Conservation (phyloP, 1,284 basidiomycete species). For the Taiwanofungus camphoratus region DNA sequence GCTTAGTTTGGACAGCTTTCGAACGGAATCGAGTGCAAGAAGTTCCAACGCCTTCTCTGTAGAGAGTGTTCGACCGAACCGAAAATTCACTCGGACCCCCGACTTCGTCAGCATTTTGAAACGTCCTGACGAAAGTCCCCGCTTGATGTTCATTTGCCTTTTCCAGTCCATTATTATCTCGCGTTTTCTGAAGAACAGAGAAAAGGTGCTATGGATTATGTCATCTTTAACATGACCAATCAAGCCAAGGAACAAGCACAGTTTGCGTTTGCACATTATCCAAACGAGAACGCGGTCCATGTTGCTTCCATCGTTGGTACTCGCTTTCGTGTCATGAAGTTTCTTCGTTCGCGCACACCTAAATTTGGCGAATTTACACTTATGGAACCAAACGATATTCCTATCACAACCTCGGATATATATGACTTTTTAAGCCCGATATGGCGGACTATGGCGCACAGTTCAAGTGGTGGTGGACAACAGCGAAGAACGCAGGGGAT, state of each 20-base stretch:
- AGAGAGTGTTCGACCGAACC: background rate
- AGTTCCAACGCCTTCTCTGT: too few species aligned
- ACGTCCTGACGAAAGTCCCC: background rate
- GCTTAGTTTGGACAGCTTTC: background rate
- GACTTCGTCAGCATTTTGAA: background rate
- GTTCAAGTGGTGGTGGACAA: slow-evolving; percentile 4
- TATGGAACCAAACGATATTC: background rate
- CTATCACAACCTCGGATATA: background rate
- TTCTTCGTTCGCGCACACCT: background rate
- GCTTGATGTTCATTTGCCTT: background rate
- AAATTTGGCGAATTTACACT: background rate
- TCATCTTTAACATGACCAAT: background rate
- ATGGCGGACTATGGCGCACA: background rate
- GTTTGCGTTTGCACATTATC: background rate
- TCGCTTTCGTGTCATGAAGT: background rate
- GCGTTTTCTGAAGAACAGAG: background rate
- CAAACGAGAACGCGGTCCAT: background rate
- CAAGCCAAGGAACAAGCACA: slow-evolving; percentile 2
- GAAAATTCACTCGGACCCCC: background rate
- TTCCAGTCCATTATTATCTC: background rate
- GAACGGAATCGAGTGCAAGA: too few species aligned
- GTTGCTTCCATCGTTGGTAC: background rate
- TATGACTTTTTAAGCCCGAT: background rate
- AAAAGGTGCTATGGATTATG: background rate
- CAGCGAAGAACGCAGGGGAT: background rate